Conservation (phyloP, 208 protist species). For the Herpetomonas tarakana region DNA sequence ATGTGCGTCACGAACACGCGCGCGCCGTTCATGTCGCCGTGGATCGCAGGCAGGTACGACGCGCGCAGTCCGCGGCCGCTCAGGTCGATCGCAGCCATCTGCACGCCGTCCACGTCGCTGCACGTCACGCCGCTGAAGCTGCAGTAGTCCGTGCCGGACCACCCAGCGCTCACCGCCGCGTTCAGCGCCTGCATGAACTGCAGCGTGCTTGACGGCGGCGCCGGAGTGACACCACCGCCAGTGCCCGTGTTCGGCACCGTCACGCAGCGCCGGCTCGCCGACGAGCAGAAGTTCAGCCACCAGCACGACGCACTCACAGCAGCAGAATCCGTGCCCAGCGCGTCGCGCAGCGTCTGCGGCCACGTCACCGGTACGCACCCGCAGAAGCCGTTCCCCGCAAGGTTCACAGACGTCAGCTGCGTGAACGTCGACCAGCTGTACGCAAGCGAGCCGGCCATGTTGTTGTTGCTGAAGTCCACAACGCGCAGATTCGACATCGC, state of each 20-base stretch:
- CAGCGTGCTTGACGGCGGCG: slow-evolving; percentile 9
- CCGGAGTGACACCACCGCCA: too few relatives aligned
- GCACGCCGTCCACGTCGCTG: slow-evolving; percentile 15
- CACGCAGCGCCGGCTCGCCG: too few relatives aligned
- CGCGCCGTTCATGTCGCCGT: not conserved
- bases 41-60: slow-evolving; percentile 9
- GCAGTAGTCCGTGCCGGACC: slow-evolving; percentile 24
- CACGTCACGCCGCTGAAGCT: slow-evolving; percentile 13
- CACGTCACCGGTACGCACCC: slow-evolving; percentile 10
- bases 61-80: slow-evolving; percentile 10
- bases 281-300: not conserved
- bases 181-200: slow-evolving; percentile 18
- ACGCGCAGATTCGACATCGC: slow-evolving; percentile 14
- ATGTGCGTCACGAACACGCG: slow-evolving; percentile 12
- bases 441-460: slow-evolving; percentile 13
- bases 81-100: slow-evolving; percentile 15
- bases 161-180: slow-evolving; percentile 10
- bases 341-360: slow-evolving; percentile 7
- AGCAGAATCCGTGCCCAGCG: slow-evolving; percentile 2
- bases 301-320: not conserved
- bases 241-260: too few relatives aligned
- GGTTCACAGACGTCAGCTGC: slow-evolving; percentile 2
- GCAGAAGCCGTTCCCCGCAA: slow-evolving; percentile 13
- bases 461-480: slow-evolving; percentile 20
- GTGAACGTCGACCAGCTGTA: slow-evolving; percentile 7